Evolutionary conservation across 257 asterid species (phyloP).

Genomic region (Haberlea rhodopensis): DNA sequence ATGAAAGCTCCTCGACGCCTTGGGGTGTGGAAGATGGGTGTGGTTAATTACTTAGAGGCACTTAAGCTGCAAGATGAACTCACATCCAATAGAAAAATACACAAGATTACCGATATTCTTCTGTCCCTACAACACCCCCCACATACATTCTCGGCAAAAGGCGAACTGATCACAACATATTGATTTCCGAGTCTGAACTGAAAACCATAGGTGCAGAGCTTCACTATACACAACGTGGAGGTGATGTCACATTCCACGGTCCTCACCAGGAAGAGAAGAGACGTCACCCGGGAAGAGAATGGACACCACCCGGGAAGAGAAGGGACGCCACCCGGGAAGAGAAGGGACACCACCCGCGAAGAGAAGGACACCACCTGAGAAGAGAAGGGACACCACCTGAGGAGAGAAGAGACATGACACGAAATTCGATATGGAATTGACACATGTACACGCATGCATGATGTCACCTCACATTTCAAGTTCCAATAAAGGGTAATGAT

Average conservation of each 20-base stretch:
- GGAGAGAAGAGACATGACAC: too few species aligned
- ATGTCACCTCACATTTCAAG: too few species aligned
- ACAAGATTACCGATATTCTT: conserved; percentile 43
- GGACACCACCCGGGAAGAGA: too few species aligned
- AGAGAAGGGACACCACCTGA: too few species aligned
- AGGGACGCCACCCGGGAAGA: too few species aligned
- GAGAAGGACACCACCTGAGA: too few species aligned
- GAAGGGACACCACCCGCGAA: too few species aligned
- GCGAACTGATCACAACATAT: conserved; percentile 51
- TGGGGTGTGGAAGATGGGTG: conserved; percentile 62
- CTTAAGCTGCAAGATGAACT: conserved; percentile 65
- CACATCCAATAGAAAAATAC: conserved; percentile 46
- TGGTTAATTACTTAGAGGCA: conserved; percentile 52
- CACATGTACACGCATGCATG: too few species aligned
- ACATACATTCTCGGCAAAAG: conserved; percentile 78
- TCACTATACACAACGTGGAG: conserved; percentile 69
- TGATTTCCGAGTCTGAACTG: conserved; percentile 54
- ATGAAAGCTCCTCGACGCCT: conserved; percentile 40
- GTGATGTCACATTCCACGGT: conserved; percentile 80
- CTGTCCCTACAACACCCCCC: conserved; percentile 75
- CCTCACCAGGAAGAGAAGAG: conserved; percentile 78
- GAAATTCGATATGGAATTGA: too few species aligned
- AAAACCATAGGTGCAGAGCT: conserved; percentile 61
- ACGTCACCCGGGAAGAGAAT: too few species aligned
- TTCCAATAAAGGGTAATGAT: too few species aligned